phyloP scores from a whole-genome alignment of 139 green algal species.

The Ettlia oleoabundans region DNA sequence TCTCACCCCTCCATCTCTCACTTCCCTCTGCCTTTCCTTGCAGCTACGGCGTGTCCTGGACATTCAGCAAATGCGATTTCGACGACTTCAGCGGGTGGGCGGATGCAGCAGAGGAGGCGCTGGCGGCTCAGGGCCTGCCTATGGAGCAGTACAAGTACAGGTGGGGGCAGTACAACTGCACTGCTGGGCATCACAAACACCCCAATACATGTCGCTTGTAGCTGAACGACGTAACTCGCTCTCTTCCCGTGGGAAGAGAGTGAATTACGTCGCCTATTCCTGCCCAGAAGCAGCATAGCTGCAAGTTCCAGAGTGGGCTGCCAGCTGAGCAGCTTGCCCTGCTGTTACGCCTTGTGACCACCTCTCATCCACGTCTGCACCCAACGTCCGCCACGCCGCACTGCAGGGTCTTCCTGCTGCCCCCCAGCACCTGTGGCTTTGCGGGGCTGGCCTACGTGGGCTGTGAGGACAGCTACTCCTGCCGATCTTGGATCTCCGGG shows the following conservation, averaged over 20 bases:
- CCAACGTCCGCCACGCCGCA: background rate
- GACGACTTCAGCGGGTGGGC: slow-evolving; percentile 2
- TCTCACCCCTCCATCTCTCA: no score
- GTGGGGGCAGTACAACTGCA: background rate
- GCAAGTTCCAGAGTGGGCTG: background rate
- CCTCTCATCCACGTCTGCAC: background rate
- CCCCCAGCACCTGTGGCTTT: background rate
- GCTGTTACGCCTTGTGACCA: background rate
- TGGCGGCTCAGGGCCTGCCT: background rate
- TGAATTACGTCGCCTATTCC: no score
- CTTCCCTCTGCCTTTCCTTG: no score
- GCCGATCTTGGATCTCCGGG: background rate
- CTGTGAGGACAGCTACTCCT: background rate
- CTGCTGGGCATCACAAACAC: background rate
- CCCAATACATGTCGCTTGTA: no score
- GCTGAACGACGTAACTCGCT: no score
- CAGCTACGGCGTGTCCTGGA: background rate
- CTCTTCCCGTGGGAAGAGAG: no score
- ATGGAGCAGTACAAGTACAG: background rate
- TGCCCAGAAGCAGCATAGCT: background rate
- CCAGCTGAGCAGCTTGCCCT: background rate
- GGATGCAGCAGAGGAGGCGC: background rate
- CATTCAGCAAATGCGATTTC: background rate
- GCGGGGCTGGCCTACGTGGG: background rate
- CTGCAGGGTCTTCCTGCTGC: slow-evolving; percentile 21